phyloP scores from a whole-genome alignment of 139 green algal genomes.

The Tetraselmis chui region DNA sequence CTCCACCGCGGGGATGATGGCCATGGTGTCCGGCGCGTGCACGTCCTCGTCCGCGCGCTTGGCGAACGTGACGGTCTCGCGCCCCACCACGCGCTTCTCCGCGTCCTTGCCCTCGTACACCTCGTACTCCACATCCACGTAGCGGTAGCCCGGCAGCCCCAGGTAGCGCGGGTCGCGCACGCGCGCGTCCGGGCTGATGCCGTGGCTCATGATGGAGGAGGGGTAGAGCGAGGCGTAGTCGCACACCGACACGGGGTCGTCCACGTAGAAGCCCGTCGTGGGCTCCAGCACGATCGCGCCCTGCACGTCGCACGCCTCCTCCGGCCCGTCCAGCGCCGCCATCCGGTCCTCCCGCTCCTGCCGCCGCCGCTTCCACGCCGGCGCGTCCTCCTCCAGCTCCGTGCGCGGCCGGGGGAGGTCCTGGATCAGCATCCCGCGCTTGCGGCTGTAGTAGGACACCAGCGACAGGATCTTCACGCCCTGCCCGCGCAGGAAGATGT shows the following conservation, averaged over 20 bases:
- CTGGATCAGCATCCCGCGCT: neutral
- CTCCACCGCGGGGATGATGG: constrained; percentile 11
- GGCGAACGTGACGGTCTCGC: neutral
- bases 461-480: constrained; percentile 26
- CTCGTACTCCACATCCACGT: constrained; percentile 11
- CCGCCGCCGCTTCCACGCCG: neutral
- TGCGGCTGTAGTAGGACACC: neutral
- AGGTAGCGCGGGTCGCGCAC: constrained; percentile 11
- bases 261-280: constrained; percentile 16
- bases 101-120: neutral
- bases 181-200: constrained; percentile 14
- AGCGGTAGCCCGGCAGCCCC: constrained; percentile 17
- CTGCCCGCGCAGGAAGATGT: constrained; percentile 31
- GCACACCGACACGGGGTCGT: constrained; percentile 16
- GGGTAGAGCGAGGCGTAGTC: constrained; percentile 28
- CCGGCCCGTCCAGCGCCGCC: neutral
- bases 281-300: constrained; percentile 26
- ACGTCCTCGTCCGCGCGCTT: neutral
- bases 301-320: constrained; percentile 13
- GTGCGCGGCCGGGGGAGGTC: neutral
- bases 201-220: constrained; percentile 18
- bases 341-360: neutral
- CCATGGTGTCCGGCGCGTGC: neutral
- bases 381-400: neutral
- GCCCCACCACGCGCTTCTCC: constrained; percentile 1